A percentile compares a stretch with the other conserved stretches of the same genome.
Conservation (phyloP, 441 rosid species). For the Dalechampia spathulata region DNA sequence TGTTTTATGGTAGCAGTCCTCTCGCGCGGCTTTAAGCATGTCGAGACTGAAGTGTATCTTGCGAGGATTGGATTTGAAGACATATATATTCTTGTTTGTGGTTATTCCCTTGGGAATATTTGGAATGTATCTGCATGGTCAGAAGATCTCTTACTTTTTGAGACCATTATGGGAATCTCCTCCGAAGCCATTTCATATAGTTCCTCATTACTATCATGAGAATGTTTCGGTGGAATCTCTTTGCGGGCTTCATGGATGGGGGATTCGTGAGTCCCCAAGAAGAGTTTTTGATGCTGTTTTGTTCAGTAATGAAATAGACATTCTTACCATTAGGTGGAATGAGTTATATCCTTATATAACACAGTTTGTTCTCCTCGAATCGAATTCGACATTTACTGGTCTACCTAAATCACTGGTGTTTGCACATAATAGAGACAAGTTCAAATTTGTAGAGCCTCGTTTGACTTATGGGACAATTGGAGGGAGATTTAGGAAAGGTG, state of each 20-base stretch:
- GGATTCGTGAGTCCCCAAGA: conserved; percentile 67
- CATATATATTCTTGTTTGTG: conserved; percentile 35
- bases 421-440: conserved; percentile 40
- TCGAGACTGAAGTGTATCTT: conserved; percentile 66
- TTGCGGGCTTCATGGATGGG: conserved; percentile 89
- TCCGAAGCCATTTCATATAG: conserved; percentile 55
- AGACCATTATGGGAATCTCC: conserved; percentile 89
- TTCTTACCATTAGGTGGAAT: conserved; percentile 54
- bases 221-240: conserved; percentile 62
- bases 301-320: conserved; percentile 74
- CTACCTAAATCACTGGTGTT: conserved; percentile 56
- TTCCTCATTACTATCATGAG: conserved; percentile 78
- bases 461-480: conserved; percentile 74
- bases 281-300: conserved; percentile 80
- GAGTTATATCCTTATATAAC: conserved; percentile 80
- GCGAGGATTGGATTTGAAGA: conserved; percentile 60
- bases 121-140: conserved; percentile 73
- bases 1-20: conserved; percentile 44
- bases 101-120: conserved; percentile 47
- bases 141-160: conserved; percentile 69
- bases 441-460: conserved; percentile 62
- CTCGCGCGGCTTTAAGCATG: conserved; percentile 42
- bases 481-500: conserved; percentile 76
- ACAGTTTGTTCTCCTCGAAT: conserved; percentile 80
- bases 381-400: conserved; percentile 84